Evolutionary conservation across 2,329 filamentous ascomycete species (phyloP).

Genomic region (Colletotrichum tabaci): DNA sequence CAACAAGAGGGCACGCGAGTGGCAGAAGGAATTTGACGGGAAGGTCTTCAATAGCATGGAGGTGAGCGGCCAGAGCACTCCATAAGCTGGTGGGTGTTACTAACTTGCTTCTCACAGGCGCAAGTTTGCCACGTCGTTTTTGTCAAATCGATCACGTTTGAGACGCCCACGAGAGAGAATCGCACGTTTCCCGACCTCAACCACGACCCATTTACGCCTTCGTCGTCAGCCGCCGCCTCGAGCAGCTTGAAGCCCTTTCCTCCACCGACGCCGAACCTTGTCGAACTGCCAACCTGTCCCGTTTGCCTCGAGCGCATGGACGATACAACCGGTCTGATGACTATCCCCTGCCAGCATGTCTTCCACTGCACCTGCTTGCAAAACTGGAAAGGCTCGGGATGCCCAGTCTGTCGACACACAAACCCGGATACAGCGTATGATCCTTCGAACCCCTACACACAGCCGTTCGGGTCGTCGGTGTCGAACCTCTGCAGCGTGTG

Average conservation of each 20-base stretch:
- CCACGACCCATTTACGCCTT: constrained; percentile 75
- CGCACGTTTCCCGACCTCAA: constrained; percentile 71
- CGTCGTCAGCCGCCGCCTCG: constrained; percentile 56
- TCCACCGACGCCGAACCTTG: constrained; percentile 82
- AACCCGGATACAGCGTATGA: constrained; percentile 62
- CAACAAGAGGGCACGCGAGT: constrained; percentile 80
- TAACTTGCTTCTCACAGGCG: constrained; percentile 64
- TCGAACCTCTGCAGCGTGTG: constrained; percentile 87
- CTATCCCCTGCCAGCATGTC: constrained; percentile 96
- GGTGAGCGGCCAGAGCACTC: constrained; percentile 61
- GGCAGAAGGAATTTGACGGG: constrained; percentile 91
- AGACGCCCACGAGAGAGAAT: constrained; percentile 68
- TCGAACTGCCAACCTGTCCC: constrained; percentile 95
- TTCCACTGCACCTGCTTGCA: constrained; percentile 97
- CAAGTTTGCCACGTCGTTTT: constrained; percentile 97
- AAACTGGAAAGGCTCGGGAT: constrained; percentile 95
- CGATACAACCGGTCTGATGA: constrained; percentile 93
- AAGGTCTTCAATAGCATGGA: constrained; percentile 94
- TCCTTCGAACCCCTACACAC: constrained; percentile 63
- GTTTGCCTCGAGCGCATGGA: constrained; percentile 99
- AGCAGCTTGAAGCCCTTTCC: constrained; percentile 72
- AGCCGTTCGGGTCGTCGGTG: constrained; percentile 71
- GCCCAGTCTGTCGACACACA: constrained; percentile 94
- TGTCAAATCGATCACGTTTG: constrained; percentile 91
- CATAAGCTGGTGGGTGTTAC: not conserved